Evolutionary conservation across 257 asterid genomes (phyloP).

Genomic region (Ilex aquifolium): DNA sequence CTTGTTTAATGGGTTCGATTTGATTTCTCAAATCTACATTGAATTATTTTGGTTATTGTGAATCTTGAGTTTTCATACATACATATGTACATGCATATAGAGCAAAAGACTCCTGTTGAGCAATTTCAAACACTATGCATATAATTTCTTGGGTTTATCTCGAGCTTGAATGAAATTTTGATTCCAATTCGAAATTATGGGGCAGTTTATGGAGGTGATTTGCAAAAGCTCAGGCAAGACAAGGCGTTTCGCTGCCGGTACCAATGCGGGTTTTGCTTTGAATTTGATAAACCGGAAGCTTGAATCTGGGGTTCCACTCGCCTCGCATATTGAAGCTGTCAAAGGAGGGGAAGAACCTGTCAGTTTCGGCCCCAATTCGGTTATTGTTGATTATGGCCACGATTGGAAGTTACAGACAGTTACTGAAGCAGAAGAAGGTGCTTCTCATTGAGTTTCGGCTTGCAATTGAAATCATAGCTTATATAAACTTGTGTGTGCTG

Average conservation of each 20-base stretch:
- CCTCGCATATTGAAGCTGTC: constrained; percentile 69
- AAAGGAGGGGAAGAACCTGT: constrained; percentile 76
- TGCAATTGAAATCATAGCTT: not conserved
- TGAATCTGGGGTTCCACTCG: constrained; percentile 26
- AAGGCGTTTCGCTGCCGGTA: constrained; percentile 77
- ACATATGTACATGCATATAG: too few relatives aligned
- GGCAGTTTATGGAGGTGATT: constrained; percentile 70
- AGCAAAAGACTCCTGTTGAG: too few relatives aligned
- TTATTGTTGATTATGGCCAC: constrained; percentile 62
- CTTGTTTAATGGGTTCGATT: too few relatives aligned
- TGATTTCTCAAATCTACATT: too few relatives aligned
- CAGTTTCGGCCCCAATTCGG: constrained; percentile 68
- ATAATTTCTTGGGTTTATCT: too few relatives aligned
- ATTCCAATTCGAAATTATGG: too few relatives aligned
- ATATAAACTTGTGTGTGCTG: too few relatives aligned
- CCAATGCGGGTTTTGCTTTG: constrained; percentile 71
- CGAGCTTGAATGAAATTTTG: too few relatives aligned
- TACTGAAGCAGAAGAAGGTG: constrained; percentile 30
- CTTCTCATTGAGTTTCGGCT: not conserved
- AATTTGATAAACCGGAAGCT: constrained; percentile 56
- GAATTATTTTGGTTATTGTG: too few relatives aligned
- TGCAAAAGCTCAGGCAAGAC: constrained; percentile 67
- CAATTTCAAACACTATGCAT: too few relatives aligned
- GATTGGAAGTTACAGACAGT: constrained; percentile 76
- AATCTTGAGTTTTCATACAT: too few relatives aligned